Base-by-base conservation (phyloP, 108 stramenopile genomes). In the Skeletonema grethae region DNA sequence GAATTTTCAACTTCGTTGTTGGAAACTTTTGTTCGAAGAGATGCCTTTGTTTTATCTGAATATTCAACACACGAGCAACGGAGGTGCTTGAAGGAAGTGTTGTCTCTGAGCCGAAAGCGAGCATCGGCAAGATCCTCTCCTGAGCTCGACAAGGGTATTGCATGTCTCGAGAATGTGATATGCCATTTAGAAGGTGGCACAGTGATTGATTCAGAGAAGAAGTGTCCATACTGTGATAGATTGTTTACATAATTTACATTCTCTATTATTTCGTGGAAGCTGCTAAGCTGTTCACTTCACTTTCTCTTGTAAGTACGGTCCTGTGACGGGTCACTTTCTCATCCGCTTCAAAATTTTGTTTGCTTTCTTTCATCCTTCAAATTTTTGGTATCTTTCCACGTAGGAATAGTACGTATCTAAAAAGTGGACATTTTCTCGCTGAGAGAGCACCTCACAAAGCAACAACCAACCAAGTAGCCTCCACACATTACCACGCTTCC, bases 1-100 rank as follows among this genome's bases (percentile, higher is more conserved):
- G 48, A 22, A 10, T 28, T 72, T 3, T 59, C 77, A 63, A 61
- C 77, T 24, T 79, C 50, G 10, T 61, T 79, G 16, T 70, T 79
- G 30, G 66, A 79, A 61, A 43, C 9, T 57, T 34, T 72, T 30
- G 9, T 72, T 18, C 63, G 15, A 4, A 29, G 56, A n/a, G 45
- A 30, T 22, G 29, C 53, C 34, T 34, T 29, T 15, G 22, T 72
- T 11, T 53, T 66, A 59, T 38, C 55, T 46, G 57, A 38, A 22
- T 68, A 72, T 48, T 67, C 70, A 9, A 68, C 65, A 30, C 16
- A 12, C 0, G 77, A 79, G 39, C 59, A 67, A 29, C 71, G 32
- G 57, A 72, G 50, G 12, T 61, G 65, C n/a, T 45, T 79, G 60
- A 48, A 48, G 3, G 65, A 56, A 9, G 43, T 79, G 1, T 53